These are phyloP conservation scores for slime mould (Dictyostelium discoideum) DNA, from an alignment of 78 protist genomes.

Conservation along the genomic window DNA sequence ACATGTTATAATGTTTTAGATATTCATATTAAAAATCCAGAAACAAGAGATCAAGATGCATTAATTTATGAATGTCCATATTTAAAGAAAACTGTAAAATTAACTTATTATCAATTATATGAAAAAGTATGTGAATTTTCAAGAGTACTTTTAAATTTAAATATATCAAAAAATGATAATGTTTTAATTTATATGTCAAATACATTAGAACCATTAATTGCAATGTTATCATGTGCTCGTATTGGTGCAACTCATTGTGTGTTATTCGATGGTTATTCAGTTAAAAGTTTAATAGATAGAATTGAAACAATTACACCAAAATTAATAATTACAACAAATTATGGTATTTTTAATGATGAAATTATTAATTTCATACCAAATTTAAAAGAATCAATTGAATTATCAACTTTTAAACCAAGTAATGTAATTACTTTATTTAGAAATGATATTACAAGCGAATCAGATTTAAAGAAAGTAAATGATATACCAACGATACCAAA, in stretches of 20 bases:
- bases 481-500: not conserved
- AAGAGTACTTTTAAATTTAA: conserved; percentile 84
- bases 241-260: conserved; percentile 91
- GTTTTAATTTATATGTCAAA: conserved; percentile 95
- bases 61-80: conserved; percentile 34
- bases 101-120: conserved; percentile 4
- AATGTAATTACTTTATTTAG: not conserved
- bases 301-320: conserved; percentile 78
- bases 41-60: not conserved
- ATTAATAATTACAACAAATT: conserved; percentile 73
- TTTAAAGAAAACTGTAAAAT: not conserved
- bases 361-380: not conserved
- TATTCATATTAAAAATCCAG: not conserved
- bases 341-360: conserved; percentile 17
- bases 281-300: conserved; percentile 55
- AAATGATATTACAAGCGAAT: not conserved
- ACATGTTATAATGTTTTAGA: conserved; percentile 85
- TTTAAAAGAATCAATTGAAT: conserved; percentile 32
- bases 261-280: not conserved
- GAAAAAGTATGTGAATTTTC: conserved; percentile 83
- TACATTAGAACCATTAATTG: conserved; percentile 68
- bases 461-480: not conserved
- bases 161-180: conserved; percentile 89
- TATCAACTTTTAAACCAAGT: conserved; percentile 10
- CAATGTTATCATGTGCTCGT: conserved; percentile 97